Base-by-base conservation (phyloP, 176 grass and related monocot genomes). In the Areca catechu region DNA sequence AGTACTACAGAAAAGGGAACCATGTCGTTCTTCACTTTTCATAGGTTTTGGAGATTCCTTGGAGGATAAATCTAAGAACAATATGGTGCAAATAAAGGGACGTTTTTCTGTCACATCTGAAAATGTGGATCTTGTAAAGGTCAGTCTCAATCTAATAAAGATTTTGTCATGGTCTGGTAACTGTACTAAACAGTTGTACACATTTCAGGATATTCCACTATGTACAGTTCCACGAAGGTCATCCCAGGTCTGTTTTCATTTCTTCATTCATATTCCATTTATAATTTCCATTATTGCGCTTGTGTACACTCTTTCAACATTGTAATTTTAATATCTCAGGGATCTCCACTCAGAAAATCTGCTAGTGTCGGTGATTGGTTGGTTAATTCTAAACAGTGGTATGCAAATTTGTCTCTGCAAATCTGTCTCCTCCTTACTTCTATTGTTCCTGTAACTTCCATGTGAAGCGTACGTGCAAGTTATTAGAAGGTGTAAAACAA, bases 41-140 rank as follows among this genome's bases (percentile, higher is more conserved):
- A 58, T 77, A 92, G 93, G 84, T 77, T 98, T 80, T 98, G 80
- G 77, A 37, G 93, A 98, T 62, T 92, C 87, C 19, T 81, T 80
- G 61, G 92, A 80, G 2, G 87, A 98, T 16, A 98, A 92, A 63
- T 79, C 84, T 50, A 98, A 92, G 71, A 84, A 76, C 19, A 98
- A 83, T 61, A 79, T 98, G 27, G 93, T 98, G 58, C 84, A 98
- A 74, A 85, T 85, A 89, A 98, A 92, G 87, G 93, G 93, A 15
- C 88, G 93, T 29, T 98, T 98, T 80, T 98, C 93, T 24, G 93
- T 98, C 75, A 98, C 93, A 67, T 98, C 93, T 78, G 93, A 98
- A 73, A 98, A 89, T 63, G 81, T 98, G 0, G 93, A 98, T 89
- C 93, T 98, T 82, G 93, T 75, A 59, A 92, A 98, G 78, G 93